Conservation (phyloP, 495 filamentous ascomycete species). For the Neurospora africana region DNA sequence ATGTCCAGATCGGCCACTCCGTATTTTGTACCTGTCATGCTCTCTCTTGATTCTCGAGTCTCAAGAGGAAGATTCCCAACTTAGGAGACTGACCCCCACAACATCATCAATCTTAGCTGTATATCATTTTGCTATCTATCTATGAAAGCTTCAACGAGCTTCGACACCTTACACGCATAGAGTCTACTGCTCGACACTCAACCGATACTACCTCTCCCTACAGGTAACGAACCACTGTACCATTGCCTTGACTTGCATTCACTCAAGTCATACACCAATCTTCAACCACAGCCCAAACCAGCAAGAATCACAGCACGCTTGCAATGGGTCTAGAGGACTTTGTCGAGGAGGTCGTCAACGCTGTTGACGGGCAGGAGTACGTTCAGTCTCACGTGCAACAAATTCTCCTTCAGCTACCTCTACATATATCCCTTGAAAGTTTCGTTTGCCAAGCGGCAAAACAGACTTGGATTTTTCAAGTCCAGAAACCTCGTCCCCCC, state of each 20-base stretch:
- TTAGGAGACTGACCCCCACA: not conserved
- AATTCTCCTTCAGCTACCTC: no score
- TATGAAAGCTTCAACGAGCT: not conserved
- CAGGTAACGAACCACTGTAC: not conserved
- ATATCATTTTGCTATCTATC: not conserved
- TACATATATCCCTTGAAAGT: not conserved
- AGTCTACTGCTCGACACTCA: not conserved
- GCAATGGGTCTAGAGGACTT: conserved; percentile 6
- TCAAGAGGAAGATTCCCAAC: not conserved
- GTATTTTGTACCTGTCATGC: not conserved
- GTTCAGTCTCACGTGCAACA: not conserved
- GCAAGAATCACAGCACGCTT: not conserved
- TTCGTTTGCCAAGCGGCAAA: not conserved
- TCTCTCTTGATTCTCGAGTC: not conserved
- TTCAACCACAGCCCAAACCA: not conserved
- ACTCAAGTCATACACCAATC: not conserved
- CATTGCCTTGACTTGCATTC: not conserved
- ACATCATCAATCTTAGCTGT: not conserved
- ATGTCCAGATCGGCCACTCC: not conserved
- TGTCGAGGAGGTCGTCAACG: conserved; percentile 18
- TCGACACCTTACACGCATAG: not conserved
- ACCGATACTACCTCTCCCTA: not conserved
- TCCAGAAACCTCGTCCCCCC: not conserved
- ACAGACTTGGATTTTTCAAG: not conserved
- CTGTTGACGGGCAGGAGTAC: conserved; percentile 16